These are phyloP conservation scores for Diutina rugosa DNA, from an alignment of 1,139 yeast genomes.

Conservation along the genomic window DNA sequence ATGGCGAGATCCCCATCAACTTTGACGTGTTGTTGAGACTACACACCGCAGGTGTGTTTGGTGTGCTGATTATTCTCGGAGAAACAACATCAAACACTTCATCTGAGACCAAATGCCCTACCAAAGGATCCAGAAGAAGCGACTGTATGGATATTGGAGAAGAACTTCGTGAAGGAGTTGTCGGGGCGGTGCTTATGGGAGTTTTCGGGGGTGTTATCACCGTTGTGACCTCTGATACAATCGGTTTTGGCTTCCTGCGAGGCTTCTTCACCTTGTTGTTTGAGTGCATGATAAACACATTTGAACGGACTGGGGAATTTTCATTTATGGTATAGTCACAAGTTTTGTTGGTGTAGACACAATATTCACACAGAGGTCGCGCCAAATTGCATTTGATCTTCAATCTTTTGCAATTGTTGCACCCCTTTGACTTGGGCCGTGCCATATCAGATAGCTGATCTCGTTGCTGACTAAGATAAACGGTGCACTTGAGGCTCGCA, in stretches of 20 bases:
- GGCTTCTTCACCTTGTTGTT: neutral
- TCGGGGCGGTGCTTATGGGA: neutral
- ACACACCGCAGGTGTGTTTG: neutral
- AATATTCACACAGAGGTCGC: neutral
- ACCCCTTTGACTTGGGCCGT: slow-evolving; percentile 1
- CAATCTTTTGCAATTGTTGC: neutral
- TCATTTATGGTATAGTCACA: neutral
- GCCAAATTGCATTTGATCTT: neutral
- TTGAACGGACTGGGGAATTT: neutral
- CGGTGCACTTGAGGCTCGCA: neutral
- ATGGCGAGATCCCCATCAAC: neutral
- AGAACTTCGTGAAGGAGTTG: neutral
- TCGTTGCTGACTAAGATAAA: neutral
- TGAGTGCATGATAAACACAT: neutral
- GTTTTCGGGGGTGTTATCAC: neutral
- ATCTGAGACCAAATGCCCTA: neutral
- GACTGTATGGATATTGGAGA: neutral
- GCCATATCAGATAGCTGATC: neutral
- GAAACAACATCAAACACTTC: neutral
- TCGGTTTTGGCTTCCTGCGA: neutral
- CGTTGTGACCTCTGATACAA: neutral
- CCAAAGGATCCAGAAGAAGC: neutral
- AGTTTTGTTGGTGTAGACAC: neutral
- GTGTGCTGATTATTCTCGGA: neutral
- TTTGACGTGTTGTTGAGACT: neutral